Base-by-base conservation (phyloP, 371 early-diverging fungal genomes). In the Sporodiniella umbellata region DNA sequence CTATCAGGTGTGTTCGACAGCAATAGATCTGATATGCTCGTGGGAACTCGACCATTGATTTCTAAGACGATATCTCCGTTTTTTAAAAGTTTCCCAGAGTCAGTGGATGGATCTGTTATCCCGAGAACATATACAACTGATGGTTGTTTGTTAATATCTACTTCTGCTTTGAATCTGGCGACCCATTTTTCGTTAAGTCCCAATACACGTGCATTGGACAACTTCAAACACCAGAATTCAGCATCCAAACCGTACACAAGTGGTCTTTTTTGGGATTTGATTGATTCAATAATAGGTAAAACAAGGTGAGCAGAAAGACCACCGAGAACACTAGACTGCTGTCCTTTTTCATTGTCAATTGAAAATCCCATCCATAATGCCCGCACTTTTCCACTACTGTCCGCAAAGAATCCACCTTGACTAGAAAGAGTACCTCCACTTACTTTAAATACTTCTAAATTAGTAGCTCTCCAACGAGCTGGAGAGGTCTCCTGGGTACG, bases 61-160 rank as follows among this genome's bases (percentile, higher is more conserved):
- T 85, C 75, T 11, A 94, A 68, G 3, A 95, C 70, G 25, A 95
- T 64, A 60, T 96, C 95, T 14, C 90, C 87, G 1, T 84, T 85
- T 47, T 82, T 72, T 48, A 96, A 60, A 8, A 83, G 62, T 33
- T 65, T 56, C 3, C 85, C 78, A 1, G 84, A 85, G 0, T 68
- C 70, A 2, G 75, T 75, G 3, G 70, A 68, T 12, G 68, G 48
- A 21, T 80, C 73, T 21, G 84, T 62, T 15, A 83, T 71, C n/a
- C 85, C 80, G 6, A 89, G 62, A 12, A 87, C 78, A 45, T 89
- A 88, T 1, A 92, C 53, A 47, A 92, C 78, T 38, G 49, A 48
- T 4, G 79, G 77, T 19, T 70, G 64, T 31, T 72, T 63, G 30
- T 58, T 56, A 22, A 75, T 68, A 5, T 79, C 71, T 7, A 60